Percentiles rank a stretch among this genome's conserved stretches.
These are phyloP conservation scores for Centaurea solstitialis DNA, from an alignment of 129 eudicot species.

Conservation along the genomic window DNA sequence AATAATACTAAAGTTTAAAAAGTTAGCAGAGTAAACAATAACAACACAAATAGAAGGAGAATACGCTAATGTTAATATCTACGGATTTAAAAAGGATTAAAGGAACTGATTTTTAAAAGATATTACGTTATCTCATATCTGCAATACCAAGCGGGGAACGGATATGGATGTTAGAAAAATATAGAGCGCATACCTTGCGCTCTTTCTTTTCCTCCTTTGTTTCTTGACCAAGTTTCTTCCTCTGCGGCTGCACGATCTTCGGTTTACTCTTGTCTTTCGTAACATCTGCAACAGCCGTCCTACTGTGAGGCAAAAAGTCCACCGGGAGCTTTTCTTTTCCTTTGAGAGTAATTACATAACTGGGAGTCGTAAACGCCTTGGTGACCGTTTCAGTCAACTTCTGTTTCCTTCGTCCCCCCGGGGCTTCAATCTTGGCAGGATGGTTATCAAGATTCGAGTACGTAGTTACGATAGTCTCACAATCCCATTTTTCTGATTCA, in stretches of 20 bases:
- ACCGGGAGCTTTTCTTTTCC: slow-evolving; percentile 83
- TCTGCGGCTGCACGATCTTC: slow-evolving; percentile 36
- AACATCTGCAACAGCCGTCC: slow-evolving; percentile 37
- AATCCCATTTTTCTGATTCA: slow-evolving; percentile 88
- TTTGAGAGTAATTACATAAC: slow-evolving; percentile 60
- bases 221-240: slow-evolving; percentile 73
- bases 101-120: neutral
- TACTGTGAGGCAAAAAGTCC: slow-evolving; percentile 66
- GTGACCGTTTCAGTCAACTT: slow-evolving; percentile 57
- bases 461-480: slow-evolving; percentile 83
- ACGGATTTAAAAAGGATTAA: neutral
- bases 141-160: neutral
- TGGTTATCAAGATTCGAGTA: slow-evolving; percentile 96
- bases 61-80: neutral
- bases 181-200: slow-evolving; percentile 60
- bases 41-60: neutral
- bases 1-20: too few species aligned
- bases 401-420: slow-evolving; percentile 60
- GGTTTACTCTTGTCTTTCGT: slow-evolving; percentile 38
- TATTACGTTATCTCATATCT: neutral
- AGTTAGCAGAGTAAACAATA: neutral
- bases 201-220: slow-evolving; percentile 96
- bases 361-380: slow-evolving; percentile 36
- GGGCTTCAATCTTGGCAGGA: slow-evolving; percentile 89
- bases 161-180: neutral